phyloP scores from a whole-genome alignment of 129 eudicot species.

The Scalesia atractyloides region DNA sequence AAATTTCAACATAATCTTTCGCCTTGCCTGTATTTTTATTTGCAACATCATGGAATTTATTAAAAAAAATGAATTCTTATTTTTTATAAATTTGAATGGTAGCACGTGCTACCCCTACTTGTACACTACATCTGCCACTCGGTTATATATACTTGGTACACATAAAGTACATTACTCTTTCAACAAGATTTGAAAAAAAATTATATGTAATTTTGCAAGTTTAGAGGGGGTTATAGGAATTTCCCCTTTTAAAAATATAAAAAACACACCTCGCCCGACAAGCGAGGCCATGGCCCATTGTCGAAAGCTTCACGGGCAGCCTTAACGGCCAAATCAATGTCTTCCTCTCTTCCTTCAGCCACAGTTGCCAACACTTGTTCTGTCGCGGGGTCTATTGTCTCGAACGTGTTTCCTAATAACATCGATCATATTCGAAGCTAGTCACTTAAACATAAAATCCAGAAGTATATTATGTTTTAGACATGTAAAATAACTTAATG shows the following conservation, averaged over 20 bases:
- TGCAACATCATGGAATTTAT: no score
- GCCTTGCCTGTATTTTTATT: constrained; percentile 52
- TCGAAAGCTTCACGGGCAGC: constrained; percentile 95
- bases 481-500: neutral
- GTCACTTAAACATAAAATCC: neutral
- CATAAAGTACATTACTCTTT: no score
- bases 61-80: no score
- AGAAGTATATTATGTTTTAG: neutral
- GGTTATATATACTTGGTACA: no score
- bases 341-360: constrained; percentile 73
- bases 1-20: constrained; percentile 58
- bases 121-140: no score
- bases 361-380: constrained; percentile 61
- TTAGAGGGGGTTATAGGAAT: no score
- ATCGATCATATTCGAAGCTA: neutral
- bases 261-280: constrained; percentile 61
- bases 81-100: no score
- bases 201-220: no score
- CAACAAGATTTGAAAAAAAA: no score
- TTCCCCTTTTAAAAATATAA: no score
- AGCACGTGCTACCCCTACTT: no score
- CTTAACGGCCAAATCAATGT: constrained; percentile 82
- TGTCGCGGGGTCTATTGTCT: constrained; percentile 73
- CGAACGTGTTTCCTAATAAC: constrained; percentile 59
- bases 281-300: constrained; percentile 92